Evolutionary conservation across 805 yeast genomes (phyloP).

Genomic region (Blastobotrys terrestris): DNA sequence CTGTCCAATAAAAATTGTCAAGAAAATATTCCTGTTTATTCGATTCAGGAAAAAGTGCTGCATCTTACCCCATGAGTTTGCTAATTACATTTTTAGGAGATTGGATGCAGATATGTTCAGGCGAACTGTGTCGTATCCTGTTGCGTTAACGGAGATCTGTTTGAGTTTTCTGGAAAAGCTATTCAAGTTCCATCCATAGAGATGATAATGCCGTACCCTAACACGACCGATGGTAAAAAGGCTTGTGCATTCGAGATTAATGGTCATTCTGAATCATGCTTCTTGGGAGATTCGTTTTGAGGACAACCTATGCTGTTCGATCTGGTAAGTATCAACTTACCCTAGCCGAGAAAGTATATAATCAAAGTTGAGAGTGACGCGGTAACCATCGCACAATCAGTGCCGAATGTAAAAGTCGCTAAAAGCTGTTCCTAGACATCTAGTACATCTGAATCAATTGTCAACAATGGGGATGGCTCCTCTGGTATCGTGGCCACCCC

Average conservation of each 20-base stretch:
- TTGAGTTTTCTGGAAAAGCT: constrained; percentile 45
- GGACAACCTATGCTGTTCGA: constrained; percentile 65
- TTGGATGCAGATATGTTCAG: constrained; percentile 31
- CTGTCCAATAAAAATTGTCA: no score
- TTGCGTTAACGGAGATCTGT: constrained; percentile 29
- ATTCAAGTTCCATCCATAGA: constrained; percentile 24
- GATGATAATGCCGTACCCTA: constrained; percentile 14
- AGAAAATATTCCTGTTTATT: constrained; percentile 14
- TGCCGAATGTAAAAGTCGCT: no score
- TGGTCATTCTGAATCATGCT: constrained; percentile 17
- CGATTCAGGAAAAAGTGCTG: constrained; percentile 23
- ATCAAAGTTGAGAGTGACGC: constrained; percentile 21
- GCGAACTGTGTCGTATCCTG: constrained; percentile 20
- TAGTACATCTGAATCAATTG: no score
- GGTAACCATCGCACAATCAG: no score
- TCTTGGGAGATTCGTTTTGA: constrained; percentile 64
- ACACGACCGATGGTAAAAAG: constrained; percentile 2
- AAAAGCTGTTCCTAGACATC: no score
- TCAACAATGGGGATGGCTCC: no score
- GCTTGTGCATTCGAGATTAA: constrained; percentile 14
- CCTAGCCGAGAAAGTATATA: constrained; percentile 42
- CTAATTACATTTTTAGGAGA: constrained; percentile 26
- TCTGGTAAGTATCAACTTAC: constrained; percentile 50
- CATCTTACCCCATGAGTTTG: constrained; percentile 21
- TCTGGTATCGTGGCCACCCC: no score